Base-by-base conservation (phyloP, 495 filamentous ascomycete genomes). In the Neurospora intermedia region DNA sequence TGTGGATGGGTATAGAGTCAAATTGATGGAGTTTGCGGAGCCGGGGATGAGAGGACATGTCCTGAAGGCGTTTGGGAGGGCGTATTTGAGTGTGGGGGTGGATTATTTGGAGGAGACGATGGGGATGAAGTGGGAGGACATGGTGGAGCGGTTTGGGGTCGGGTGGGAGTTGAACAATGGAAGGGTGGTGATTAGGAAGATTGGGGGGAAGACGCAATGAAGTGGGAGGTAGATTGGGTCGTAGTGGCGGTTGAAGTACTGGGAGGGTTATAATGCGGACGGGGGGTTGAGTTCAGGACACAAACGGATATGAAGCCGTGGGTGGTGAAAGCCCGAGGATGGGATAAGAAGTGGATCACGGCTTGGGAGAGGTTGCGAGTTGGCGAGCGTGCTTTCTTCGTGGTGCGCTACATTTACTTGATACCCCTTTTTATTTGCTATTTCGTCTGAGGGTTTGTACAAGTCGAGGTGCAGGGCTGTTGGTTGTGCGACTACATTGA, bases 11-110 rank as follows among this genome's bases (percentile, higher is more conserved):
- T 90, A 94, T 79, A 86, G 90, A 78, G 88, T 88, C 6, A 86
- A 88, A 66, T 79, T 99, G 43, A 91, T 98, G 86, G 92, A 94
- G 76, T 93, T 87, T 83, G 91, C 92, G 7, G 91, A 92, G 74
- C 87, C 89, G 31, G 82, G 87, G 70, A 84, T 98, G 76, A 85
- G 89, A 75, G 84, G 84, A 75, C 90, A 92, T 73, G 88, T 93
- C 72, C 83, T 98, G 73, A 94, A 94, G 82, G 93, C 93, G 75
- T 87, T 98, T 59, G 93, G 93, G 13, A 87, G 90, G 81, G 87
- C 89, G 15, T 99, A 99, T 81, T 83, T 97, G 74, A 90, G 80
- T 54, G 88, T 92, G 13, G 89, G 92, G 74, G 79, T 88, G 71
- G 83, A 84, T 5, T 92, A 89, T 75, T 78, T 94, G 69, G 90